These are phyloP conservation scores for Amanita rubescens DNA, from an alignment of 768 basidiomycete species.

Conservation along the genomic window DNA sequence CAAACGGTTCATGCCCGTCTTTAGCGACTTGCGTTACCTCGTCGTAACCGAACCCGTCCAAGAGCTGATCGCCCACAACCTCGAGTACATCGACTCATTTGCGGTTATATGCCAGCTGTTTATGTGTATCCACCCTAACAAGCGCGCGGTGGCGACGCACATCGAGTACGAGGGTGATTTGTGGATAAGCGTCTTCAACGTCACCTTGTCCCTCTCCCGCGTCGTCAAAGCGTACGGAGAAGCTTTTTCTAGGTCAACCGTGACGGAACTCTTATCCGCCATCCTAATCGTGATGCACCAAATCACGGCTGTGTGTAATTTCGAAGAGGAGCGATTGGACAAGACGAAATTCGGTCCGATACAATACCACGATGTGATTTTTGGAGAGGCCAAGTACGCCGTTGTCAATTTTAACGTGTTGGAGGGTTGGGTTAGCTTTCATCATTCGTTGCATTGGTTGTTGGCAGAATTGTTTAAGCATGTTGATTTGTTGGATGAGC, in stretches of 20 bases:
- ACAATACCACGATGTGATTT: constrained; percentile 57
- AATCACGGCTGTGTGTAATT: constrained; percentile 64
- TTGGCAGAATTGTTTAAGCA: constrained; percentile 86
- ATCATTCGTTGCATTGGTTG: constrained; percentile 89
- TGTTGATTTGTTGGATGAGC: constrained; percentile 56
- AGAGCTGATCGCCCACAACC: constrained; percentile 62
- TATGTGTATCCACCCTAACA: constrained; percentile 89
- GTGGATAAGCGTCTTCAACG: constrained; percentile 96
- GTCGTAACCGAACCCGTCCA: constrained; percentile 79
- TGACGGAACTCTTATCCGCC: constrained; percentile 55
- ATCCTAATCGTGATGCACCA: constrained; percentile 64
- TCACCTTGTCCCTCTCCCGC: constrained; percentile 83
- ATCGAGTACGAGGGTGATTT: constrained; percentile 96
- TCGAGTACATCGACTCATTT: constrained; percentile 63
- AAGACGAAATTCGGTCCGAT: constrained; percentile 54
- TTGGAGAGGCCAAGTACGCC: constrained; percentile 52
- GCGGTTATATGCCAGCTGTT: constrained; percentile 80
- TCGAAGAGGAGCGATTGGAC: constrained; percentile 63
- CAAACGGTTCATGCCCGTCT: constrained; percentile 94
- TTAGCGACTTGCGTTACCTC: constrained; percentile 83
- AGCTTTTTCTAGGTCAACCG: constrained; percentile 55
- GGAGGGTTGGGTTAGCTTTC: constrained; percentile 84
- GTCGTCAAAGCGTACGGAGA: constrained; percentile 88
- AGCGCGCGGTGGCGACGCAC: constrained; percentile 72
- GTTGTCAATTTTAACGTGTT: constrained; percentile 73